Evolutionary conservation across 2,329 filamentous ascomycete species (phyloP).

Genomic region (Penicillium decumbens): DNA sequence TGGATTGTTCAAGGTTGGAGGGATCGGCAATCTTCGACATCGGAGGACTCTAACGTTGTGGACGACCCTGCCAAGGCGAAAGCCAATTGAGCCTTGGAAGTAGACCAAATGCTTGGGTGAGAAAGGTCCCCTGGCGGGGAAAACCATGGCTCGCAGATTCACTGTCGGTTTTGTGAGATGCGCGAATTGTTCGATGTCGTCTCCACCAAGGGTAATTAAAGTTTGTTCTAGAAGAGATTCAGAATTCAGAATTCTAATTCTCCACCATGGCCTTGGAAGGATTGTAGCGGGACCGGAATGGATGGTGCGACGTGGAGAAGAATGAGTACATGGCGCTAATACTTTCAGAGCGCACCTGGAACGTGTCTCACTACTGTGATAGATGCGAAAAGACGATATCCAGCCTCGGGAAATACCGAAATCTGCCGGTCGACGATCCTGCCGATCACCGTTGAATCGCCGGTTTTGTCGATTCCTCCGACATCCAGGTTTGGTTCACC

Average conservation of each 20-base stretch:
- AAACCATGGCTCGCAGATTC: not conserved
- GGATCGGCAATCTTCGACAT: slow-evolving; percentile 3
- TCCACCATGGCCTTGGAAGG: not conserved
- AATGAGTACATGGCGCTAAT: too few species aligned
- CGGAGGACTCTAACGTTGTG: not conserved
- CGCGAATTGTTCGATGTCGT: slow-evolving; percentile 3
- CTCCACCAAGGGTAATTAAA: slow-evolving; percentile 2
- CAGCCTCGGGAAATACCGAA: too few species aligned
- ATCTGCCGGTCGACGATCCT: slow-evolving; percentile 5
- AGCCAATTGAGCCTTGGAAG: not conserved
- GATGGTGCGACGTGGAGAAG: too few species aligned
- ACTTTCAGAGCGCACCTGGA: too few species aligned
- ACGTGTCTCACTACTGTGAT: too few species aligned
- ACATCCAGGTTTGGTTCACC: not conserved
- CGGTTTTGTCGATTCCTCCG: slow-evolving; percentile 4
- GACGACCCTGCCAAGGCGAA: not conserved
- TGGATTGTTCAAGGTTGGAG: not conserved
- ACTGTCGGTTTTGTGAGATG: not conserved
- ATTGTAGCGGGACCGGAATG: not conserved
- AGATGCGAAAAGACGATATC: too few species aligned
- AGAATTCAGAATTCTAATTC: not conserved
- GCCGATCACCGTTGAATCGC: slow-evolving; percentile 5
- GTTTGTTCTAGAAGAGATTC: not conserved
- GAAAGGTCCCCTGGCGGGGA: not conserved
- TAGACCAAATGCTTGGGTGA: slow-evolving; percentile 3